These are phyloP conservation scores for Chaetothyriales sp. DNA, from an alignment of 2,329 filamentous ascomycete species.

Conservation along the genomic window DNA sequence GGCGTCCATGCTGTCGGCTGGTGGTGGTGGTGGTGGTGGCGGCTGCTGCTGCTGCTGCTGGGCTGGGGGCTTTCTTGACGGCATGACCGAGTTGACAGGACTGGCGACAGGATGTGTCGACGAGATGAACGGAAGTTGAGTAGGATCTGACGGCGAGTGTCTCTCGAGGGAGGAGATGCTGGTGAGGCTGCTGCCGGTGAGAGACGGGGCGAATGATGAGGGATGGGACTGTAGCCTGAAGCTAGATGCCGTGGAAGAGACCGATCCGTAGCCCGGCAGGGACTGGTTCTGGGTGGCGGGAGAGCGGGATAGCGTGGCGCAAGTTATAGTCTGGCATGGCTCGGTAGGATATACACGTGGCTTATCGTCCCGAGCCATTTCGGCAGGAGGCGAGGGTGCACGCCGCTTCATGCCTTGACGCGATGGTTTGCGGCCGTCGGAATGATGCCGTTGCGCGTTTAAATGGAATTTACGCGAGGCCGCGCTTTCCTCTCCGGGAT, in stretches of 20 bases:
- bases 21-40: too few species aligned
- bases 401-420: conserved; percentile 49
- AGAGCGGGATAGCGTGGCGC: conserved; percentile 29
- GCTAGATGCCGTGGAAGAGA: conserved; percentile 53
- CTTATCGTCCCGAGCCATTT: conserved; percentile 29
- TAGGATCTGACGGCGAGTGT: conserved; percentile 43
- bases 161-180: conserved; percentile 50
- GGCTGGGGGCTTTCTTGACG: conserved; percentile 12
- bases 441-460: conserved; percentile 26
- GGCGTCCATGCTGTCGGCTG: conserved; percentile 17
- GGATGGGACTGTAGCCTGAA: conserved; percentile 49
- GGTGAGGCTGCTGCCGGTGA: conserved; percentile 49
- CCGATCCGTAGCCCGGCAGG: conserved; percentile 39
- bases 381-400: conserved; percentile 50
- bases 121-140: conserved; percentile 41
- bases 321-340: not conserved
- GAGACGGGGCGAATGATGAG: conserved; percentile 46
- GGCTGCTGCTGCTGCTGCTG: conserved; percentile 28
- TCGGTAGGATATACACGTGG: conserved; percentile 8
- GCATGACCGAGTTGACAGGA: conserved; percentile 24
- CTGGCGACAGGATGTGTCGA: conserved; percentile 30
- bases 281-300: conserved; percentile 41
- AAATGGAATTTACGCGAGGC: conserved; percentile 26
- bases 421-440: conserved; percentile 22
- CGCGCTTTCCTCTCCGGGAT: conserved; percentile 26